phyloP scores from a whole-genome alignment of 2,329 filamentous ascomycete genomes.

The Pseudodiploospora longispora region DNA sequence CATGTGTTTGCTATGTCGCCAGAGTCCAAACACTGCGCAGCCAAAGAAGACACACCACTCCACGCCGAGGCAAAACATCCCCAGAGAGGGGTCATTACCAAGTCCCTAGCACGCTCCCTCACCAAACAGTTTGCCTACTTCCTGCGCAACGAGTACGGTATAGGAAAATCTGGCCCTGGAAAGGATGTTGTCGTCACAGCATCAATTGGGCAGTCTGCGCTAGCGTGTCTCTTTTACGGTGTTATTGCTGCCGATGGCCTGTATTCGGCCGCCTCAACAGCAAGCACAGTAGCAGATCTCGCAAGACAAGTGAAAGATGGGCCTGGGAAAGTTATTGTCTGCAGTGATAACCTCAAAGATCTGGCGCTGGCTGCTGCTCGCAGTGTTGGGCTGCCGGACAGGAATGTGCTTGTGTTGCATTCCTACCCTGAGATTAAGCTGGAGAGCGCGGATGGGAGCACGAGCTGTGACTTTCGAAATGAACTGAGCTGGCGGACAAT shows the following conservation, averaged over 20 bases:
- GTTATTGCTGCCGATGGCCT: constrained; percentile 52
- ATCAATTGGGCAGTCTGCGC: constrained; percentile 46
- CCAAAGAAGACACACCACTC: constrained; percentile 41
- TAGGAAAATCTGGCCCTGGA: constrained; percentile 40
- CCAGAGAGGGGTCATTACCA: constrained; percentile 40
- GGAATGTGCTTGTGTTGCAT: constrained; percentile 43
- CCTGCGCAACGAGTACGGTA: constrained; percentile 42
- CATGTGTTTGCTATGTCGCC: neutral
- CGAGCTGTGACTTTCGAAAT: constrained; percentile 20
- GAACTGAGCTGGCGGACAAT: constrained; percentile 45
- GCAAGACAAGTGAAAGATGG: constrained; percentile 35
- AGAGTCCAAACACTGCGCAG: constrained; percentile 27
- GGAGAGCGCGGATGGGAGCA: constrained; percentile 15
- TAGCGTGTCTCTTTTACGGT: constrained; percentile 46
- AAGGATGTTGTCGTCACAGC: constrained; percentile 49
- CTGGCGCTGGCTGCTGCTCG: constrained; percentile 41
- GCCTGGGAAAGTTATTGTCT: constrained; percentile 31
- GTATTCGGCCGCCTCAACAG: constrained; percentile 46
- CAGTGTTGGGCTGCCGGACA: constrained; percentile 32
- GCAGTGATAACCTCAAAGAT: constrained; percentile 38
- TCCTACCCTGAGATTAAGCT: constrained; percentile 24
- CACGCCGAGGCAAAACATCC: constrained; percentile 52
- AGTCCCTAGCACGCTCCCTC: constrained; percentile 37
- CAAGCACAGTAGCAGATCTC: constrained; percentile 42
- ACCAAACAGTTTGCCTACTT: constrained; percentile 47